Evolutionary conservation across 2,329 filamentous ascomycete genomes (phyloP).

Genomic region (Podosphaera xanthii): DNA sequence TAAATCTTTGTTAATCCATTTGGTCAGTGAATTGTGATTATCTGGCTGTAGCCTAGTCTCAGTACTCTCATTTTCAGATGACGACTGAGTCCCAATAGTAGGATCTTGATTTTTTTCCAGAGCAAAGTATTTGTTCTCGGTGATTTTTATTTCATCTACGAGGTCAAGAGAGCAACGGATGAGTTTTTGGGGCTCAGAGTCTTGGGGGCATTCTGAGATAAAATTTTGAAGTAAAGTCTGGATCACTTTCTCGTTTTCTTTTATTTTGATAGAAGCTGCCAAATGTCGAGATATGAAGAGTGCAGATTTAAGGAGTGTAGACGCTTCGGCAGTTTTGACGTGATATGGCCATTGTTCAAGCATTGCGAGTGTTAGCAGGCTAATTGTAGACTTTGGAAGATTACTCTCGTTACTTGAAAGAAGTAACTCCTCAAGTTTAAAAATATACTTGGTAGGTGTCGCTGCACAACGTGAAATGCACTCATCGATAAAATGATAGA

Average conservation of each 20-base stretch:
- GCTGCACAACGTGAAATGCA: conserved; percentile 54
- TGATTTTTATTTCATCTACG: conserved; percentile 10
- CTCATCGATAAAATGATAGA: conserved; percentile 62
- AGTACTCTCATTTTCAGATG: not conserved
- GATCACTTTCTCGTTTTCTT: conserved; percentile 26
- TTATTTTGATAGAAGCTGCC: conserved; percentile 26
- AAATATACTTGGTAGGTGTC: conserved; percentile 65
- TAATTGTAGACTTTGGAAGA: conserved; percentile 22
- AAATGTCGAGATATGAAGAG: conserved; percentile 36
- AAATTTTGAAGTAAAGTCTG: conserved; percentile 23
- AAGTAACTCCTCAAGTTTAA: conserved; percentile 34
- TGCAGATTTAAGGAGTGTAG: conserved; percentile 25
- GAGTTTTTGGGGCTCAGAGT: conserved; percentile 15
- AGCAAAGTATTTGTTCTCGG: conserved; percentile 3
- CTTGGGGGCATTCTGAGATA: conserved; percentile 17
- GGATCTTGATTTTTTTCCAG: conserved; percentile 1
- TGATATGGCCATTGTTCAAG: conserved; percentile 59
- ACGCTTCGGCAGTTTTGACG: conserved; percentile 25
- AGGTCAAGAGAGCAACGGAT: conserved; percentile 11
- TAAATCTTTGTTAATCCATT: conserved; percentile 54
- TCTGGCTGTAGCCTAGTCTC: conserved; percentile 7
- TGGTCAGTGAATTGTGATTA: conserved; percentile 29
- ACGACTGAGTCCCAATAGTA: conserved; percentile 1
- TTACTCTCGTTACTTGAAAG: conserved; percentile 17
- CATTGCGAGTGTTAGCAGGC: conserved; percentile 45